Conservation (phyloP, 257 asterid species). For the Handroanthus guayacan region DNA sequence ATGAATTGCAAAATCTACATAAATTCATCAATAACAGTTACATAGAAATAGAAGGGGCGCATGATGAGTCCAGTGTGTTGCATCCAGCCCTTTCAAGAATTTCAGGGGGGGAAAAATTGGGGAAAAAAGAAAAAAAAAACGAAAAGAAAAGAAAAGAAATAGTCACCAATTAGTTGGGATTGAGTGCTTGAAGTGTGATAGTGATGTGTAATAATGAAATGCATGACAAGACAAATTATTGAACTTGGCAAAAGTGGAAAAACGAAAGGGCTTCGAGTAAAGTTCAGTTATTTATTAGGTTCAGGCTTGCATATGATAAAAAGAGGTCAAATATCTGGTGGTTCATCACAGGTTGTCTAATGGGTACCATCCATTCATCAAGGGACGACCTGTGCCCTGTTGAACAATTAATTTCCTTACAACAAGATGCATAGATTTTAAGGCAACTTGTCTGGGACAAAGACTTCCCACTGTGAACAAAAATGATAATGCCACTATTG, state of each 20-base stretch:
- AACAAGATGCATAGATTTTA: constrained; percentile 9
- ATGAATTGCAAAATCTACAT: no score
- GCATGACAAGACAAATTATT: constrained; percentile 14
- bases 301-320: constrained; percentile 1
- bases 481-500: constrained; percentile 24
- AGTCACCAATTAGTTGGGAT: not conserved
- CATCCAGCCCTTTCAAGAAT: no score
- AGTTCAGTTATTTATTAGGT: constrained; percentile 2
- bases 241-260: constrained; percentile 3
- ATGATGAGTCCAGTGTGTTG: no score
- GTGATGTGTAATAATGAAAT: constrained; percentile 37
- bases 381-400: constrained; percentile 23
- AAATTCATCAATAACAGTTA: no score
- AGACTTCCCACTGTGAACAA: constrained; percentile 10
- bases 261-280: constrained; percentile 13
- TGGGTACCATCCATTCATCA: constrained; percentile 32
- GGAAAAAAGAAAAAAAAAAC: no score
- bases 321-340: constrained; percentile 16
- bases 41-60: no score
- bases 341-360: constrained; percentile 45
- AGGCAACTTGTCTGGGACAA: not conserved
- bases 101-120: no score
- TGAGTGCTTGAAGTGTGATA: constrained; percentile 22
- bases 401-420: constrained; percentile 33
- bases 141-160: not conserved